Evolutionary conservation across 371 early-diverging fungal genomes (phyloP), one percentile per base, ranked within the genome.

Genomic region (Circinella umbellata): DNA sequence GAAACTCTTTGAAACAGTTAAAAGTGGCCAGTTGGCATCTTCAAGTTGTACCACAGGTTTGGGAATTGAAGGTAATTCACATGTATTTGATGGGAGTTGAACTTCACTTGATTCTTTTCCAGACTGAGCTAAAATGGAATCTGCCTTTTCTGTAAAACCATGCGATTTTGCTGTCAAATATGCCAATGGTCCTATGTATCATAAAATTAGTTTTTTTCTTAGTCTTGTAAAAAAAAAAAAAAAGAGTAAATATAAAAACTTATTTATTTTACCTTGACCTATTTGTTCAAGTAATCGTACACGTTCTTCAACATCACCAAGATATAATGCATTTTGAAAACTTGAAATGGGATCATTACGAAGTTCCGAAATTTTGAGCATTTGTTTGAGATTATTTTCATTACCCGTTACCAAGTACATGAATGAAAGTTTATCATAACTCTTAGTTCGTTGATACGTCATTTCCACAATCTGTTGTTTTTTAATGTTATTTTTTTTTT

Each of bases 361-460:
- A 42, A 90, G 83, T 67, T 93, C 91, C 4, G 96, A 91, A 74
- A 97, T 95, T 80, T 94, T 93, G 67, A 93, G 81, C 96, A 97
- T 96, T 80, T 94, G 95, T 67, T 80, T 83, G 63, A 96, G 82
- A 75, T 97, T 97, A 38, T 94, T 94, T 11, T 80, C 76, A 73
- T 94, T 94, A 54, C 99, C 99, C 4, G 93, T 94, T 63, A 92
- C 85, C 34, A 96, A 83, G 82, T 98, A 97, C 69, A 97, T 83
- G 90, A 97, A 96, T 13, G 96, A 95, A 53, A 98, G 88, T 37
- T 90, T 85, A 72, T 96, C 96, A 81, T 92, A 94, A 76, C 93
- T 91, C 78, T 94, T 92, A 63, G 90, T 85, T 48, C 94, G 89
- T 76, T 96, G 97, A 74, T 95, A 95, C 17, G 92, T 91, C 70